These are phyloP conservation scores for Ustulina deusta DNA, from an alignment of 2,329 filamentous ascomycete species.

Conservation along the genomic window DNA sequence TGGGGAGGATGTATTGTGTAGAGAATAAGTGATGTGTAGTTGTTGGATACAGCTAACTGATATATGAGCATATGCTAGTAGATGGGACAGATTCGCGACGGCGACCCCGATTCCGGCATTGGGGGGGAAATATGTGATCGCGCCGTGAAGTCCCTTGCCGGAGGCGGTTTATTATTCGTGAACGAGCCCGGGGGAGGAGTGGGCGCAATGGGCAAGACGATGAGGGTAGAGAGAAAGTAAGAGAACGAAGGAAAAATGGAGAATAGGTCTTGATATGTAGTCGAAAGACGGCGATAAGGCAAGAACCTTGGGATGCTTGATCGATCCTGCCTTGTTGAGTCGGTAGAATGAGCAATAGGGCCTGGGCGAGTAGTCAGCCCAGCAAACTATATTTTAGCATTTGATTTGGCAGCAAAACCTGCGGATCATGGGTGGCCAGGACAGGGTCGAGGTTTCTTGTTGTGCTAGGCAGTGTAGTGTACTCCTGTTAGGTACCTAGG, in stretches of 20 bases:
- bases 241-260: constrained; percentile 24
- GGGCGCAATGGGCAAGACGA: constrained; percentile 3
- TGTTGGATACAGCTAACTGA: neutral
- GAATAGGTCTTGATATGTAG: constrained; percentile 24
- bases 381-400: constrained; percentile 9
- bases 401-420: neutral
- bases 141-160: neutral
- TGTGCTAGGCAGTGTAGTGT: neutral
- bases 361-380: neutral
- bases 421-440: constrained; percentile 5
- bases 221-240: constrained; percentile 14
- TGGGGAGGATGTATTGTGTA: neutral
- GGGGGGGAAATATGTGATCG: neutral
- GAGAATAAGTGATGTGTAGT: constrained; percentile 6
- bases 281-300: constrained; percentile 17
- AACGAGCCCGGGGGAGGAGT: neutral
- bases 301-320: neutral
- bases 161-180: neutral
- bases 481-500: neutral
- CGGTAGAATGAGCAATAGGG: neutral
- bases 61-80: constrained; percentile 5
- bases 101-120: constrained; percentile 5
- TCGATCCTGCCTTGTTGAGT: neutral
- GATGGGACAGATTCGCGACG: neutral
- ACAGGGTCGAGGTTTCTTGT: constrained; percentile 9